phyloP scores from a whole-genome alignment of 106 monocot species.

The Chionographis japonica region DNA sequence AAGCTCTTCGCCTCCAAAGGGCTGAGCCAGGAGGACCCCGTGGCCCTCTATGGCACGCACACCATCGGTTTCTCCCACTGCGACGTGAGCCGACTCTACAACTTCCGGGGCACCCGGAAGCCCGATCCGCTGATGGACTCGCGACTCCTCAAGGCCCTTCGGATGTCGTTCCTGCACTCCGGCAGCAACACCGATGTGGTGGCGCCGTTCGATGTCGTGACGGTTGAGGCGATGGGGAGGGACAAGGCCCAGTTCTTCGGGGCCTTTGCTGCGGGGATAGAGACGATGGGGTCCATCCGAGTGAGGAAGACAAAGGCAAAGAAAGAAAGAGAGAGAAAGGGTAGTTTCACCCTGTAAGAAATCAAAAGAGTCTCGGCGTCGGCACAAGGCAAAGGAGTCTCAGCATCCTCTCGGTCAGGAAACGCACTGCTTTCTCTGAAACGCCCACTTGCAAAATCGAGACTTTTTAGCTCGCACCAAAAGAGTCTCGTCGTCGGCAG shows the following conservation, averaged over 20 bases:
- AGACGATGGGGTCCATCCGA: conserved; percentile 72
- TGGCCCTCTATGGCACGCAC: conserved; percentile 82
- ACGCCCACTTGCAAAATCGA: too few relatives aligned
- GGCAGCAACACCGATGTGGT: conserved; percentile 85
- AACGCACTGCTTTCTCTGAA: too few relatives aligned
- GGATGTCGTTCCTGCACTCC: conserved; percentile 57
- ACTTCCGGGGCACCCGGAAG: conserved; percentile 40
- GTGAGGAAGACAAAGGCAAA: conserved; percentile 75
- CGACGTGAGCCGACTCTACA: conserved; percentile 59
- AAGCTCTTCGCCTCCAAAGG: conserved; percentile 64
- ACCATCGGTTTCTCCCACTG: conserved; percentile 93
- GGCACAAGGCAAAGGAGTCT: too few relatives aligned
- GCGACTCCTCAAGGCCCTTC: conserved; percentile 70
- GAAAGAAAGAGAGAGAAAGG: too few relatives aligned
- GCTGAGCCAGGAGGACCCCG: conserved; percentile 40
- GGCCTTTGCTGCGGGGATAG: conserved; percentile 68
- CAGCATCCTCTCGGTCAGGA: too few relatives aligned
- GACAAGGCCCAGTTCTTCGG: conserved; percentile 68
- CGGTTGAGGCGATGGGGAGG: conserved; percentile 51
- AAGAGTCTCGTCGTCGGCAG: too few relatives aligned
- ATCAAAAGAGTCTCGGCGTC: too few relatives aligned
- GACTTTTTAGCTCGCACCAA: too few relatives aligned
- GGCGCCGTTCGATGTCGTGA: conserved; percentile 74
- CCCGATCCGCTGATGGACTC: conserved; percentile 67
- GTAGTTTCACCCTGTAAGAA: too few relatives aligned